Base-by-base conservation (phyloP, 192 early-diverging fungal species). In the Phlyctochytrium bullatum region DNA sequence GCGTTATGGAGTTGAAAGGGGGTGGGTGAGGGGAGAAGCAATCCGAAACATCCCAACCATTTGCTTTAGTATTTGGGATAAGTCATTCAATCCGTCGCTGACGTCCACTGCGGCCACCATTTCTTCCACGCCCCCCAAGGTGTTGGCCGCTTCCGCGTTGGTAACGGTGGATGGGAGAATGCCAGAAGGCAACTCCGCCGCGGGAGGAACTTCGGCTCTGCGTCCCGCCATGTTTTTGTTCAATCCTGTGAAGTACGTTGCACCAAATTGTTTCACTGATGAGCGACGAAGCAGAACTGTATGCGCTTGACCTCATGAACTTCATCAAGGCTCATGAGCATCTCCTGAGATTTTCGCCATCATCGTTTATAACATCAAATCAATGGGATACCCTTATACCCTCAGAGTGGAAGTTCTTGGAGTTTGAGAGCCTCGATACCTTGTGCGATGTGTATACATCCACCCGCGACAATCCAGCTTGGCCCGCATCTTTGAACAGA, bases 391-490 rank as follows among this genome's bases (percentile, higher is more conserved):
- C 40, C 6, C 10, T 47, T 6, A 20, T 47, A 6, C 40, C 40
- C 40, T 6, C 6, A 20, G 40, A 47, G 20, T 47, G 40, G 40
- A 6, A 47, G 6, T 6, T 20, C 20, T 20, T 47, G 10, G 40
- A 47, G 40, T 47, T 14, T 47, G 40, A 47, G 40, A 47, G 40
- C 40, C 40, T 47, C 40, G 40, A 47, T 20, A 47, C 40, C 40
- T 14, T 47, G 20, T 47, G n/a, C n/a, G n/a, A n/a, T n/a, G n/a
- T n/a, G n/a, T n/a, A n/a, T n/a, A n/a, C n/a, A n/a, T n/a, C n/a
- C n/a, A n/a, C n/a, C n/a, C n/a, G n/a, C n/a, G n/a, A n/a, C n/a
- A n/a, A n/a, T n/a, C n/a, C n/a, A n/a, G n/a, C n/a, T n/a, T n/a
- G n/a, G n/a, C n/a, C n/a, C n/a, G n/a, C n/a, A n/a, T n/a, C n/a